Evolutionary conservation across 805 yeast species (phyloP), one percentile per base, ranked within the genome.

Genomic region (Nakazawaea anatomiae): DNA sequence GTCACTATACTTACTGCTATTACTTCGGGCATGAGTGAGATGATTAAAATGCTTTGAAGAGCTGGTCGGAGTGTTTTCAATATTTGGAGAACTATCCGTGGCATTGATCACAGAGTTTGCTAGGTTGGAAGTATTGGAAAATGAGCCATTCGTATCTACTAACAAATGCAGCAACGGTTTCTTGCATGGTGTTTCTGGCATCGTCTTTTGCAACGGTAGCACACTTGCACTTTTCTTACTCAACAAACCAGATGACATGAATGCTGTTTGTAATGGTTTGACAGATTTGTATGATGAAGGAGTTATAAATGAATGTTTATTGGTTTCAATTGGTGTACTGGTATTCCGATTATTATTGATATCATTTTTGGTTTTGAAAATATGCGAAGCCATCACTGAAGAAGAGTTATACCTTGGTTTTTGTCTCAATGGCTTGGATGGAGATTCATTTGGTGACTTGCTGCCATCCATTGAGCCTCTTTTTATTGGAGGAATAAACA

Each of bases 231-330:
- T 70, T 67, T 85, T 72, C 63, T 83, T 83, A 39, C 85, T 80
- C 53, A 83, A 66, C 36, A 89, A 68, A 0, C 96, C 96, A 0
- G 87, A 70, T 2, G 91, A 78, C 63, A 80, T 75, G 65, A 89
- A 89, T 12, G 94, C 96, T 0, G 91, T 84, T 63, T 88, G 96
- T 39, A 89, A 73, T 2, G 96, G 96, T 61, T 85, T 87, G 27
- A 87, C 94, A 45, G 81, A 79, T 55, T 81, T 78, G 65, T 84
- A 87, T 12, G 77, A 71, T 39, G 75, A 80, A 1, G 86, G 83
- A 0, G 84, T 76, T 35, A 65, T 59, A 51, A 70, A 70, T n/a
- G 63, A 63, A 47, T 44, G 43, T 25, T 46, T 29, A 14, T 47
- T 39, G 14, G 42, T 10, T 34, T 46, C 47, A 14, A 48, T 45